Percentiles rank a stretch among this genome's conserved stretches.
These are phyloP conservation scores for Diplodia mutila DNA, from an alignment of 2,329 filamentous ascomycete genomes.

Conservation along the genomic window DNA sequence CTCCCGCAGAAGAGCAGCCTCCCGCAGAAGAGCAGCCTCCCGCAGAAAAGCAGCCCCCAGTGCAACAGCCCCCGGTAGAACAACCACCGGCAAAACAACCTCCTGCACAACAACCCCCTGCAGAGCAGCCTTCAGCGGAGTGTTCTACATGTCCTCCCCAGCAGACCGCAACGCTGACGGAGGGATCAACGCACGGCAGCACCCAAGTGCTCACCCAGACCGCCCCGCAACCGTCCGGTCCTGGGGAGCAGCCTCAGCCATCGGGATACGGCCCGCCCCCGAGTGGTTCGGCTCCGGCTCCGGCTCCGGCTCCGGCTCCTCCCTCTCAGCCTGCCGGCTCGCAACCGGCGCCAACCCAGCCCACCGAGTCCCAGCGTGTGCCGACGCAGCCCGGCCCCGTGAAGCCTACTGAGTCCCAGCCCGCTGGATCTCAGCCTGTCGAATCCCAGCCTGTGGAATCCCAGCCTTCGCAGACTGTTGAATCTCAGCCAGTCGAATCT, in stretches of 20 bases:
- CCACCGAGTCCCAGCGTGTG: background rate
- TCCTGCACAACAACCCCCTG: background rate
- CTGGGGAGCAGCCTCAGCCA: background rate
- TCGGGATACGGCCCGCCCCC: no score
- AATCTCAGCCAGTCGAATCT: background rate
- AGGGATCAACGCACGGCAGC: no score
- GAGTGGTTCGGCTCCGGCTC: no score
- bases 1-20: background rate
- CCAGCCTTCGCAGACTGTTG: background rate
- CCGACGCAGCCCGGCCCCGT: background rate
- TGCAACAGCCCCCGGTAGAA: no score
- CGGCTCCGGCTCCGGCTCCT: no score
- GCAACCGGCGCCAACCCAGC: no score
- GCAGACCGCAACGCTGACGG: background rate
- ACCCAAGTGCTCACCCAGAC: no score
- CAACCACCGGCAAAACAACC: background rate
- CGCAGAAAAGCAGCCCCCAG: background rate
- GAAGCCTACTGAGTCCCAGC: no score
- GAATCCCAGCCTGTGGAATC: background rate
- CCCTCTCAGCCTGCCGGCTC: no score
- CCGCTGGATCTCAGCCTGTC: no score
- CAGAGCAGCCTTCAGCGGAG: background rate
- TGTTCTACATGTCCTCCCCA: background rate
- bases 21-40: background rate
- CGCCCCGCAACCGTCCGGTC: background rate